A percentile compares a stretch with the other conserved stretches of the same genome.
These are phyloP conservation scores for Aspergillus bombycis DNA, from an alignment of 2,329 filamentous ascomycete genomes.

Conservation along the genomic window DNA sequence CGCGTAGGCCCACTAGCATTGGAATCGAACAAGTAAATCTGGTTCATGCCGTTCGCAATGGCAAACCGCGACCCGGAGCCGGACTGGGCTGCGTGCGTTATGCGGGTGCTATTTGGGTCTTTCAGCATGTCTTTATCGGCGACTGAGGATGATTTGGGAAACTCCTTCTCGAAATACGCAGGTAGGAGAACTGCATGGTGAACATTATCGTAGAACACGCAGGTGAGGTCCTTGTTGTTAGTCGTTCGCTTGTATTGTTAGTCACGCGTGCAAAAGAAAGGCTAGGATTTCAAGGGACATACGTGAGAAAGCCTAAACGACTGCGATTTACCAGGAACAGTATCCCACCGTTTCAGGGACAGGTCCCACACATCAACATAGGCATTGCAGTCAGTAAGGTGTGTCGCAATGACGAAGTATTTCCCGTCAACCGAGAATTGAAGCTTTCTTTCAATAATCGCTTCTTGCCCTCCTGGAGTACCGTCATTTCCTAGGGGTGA, in stretches of 20 bases:
- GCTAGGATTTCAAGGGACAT: not conserved
- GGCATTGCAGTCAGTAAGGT: constrained; percentile 33
- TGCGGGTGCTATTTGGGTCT: constrained; percentile 34
- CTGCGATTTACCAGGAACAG: constrained; percentile 18
- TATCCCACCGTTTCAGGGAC: constrained; percentile 21
- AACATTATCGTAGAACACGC: constrained; percentile 37
- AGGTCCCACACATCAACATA: constrained; percentile 29
- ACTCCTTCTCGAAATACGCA: constrained; percentile 25
- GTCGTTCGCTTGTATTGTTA: constrained; percentile 30
- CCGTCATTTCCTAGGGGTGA: not conserved
- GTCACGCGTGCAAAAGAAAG: not conserved
- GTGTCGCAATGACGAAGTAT: constrained; percentile 37
- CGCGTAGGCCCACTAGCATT: constrained; percentile 31
- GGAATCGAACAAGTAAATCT: constrained; percentile 40
- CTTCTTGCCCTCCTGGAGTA: constrained; percentile 19
- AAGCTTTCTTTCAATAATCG: constrained; percentile 34
- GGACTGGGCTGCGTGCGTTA: constrained; percentile 40
- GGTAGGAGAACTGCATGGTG: constrained; percentile 34
- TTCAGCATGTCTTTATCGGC: constrained; percentile 26
- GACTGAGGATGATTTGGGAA: constrained; percentile 22
- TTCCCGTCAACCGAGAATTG: constrained; percentile 39
- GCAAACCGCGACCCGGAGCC: constrained; percentile 34
- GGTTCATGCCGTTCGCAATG: constrained; percentile 38
- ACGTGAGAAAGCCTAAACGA: constrained; percentile 26
- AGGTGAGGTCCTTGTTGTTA: constrained; percentile 39